Evolutionary conservation across 2,329 filamentous ascomycete species (phyloP), one percentile per base, ranked within the genome.

Genomic region (Leptographium procerum): DNA sequence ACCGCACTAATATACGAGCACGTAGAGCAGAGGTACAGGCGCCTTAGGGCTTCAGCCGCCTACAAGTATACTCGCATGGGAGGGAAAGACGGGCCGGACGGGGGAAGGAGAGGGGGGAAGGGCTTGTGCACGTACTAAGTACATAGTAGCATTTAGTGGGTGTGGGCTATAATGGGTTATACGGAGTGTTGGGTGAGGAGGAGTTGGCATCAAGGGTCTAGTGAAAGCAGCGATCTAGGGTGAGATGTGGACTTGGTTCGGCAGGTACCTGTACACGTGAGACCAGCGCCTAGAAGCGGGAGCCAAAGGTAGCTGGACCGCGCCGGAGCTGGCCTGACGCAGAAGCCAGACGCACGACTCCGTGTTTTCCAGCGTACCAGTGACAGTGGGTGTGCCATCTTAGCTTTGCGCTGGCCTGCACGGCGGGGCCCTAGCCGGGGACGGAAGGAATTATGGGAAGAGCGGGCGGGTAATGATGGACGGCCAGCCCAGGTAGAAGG

Each of bases 221-320:
- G n/a, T 29, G 14, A 28, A 34, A 28, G 47, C 26, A 33, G 51
- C 52, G 52, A 54, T 54, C 52, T 54, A 54, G 52, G 47, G 52
- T 54, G 4, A 11, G 52, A 54, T 54, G 52, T 24, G 52, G 51
- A 26, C 24, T 6, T 9, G 56, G 45, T 26, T n/a, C 53, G 56
- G 57, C 33, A 59, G 50, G 59, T 59, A 58, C 58, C 55, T 48
- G 55, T 58, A 60, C 59, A 40, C 40, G 31, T 19, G 28, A 26
- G 19, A 29, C 5, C 52, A 57, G 56, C 60, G 55, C 34, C 53
- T 56, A 55, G 52, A 29, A 47, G 60, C 60, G 61, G 60, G 58
- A 52, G 58, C 55, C 58, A 57, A 56, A 60, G 52, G 60, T 61
- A 62, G 59, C 56, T 59, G 60, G 60, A 61, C 60, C 60, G 60